Conservation (phyloP, 345 rosid genomes). For the Acer yangbiense region DNA sequence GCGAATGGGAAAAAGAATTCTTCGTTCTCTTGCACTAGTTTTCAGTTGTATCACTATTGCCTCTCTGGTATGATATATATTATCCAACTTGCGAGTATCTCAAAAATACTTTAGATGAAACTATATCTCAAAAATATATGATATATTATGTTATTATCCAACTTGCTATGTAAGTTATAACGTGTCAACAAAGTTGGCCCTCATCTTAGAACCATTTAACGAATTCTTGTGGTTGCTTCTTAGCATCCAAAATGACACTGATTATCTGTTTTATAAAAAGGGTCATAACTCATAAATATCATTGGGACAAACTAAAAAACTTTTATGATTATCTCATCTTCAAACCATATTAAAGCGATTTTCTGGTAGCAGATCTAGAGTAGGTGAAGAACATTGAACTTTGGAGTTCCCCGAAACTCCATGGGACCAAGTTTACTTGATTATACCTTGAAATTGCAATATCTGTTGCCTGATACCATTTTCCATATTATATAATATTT, state of each 20-base stretch:
- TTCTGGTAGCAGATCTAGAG: not conserved
- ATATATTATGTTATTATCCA: not conserved
- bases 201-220: not conserved
- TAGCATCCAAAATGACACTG: not conserved
- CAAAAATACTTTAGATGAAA: not conserved
- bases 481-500: not conserved
- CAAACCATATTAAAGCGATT: not conserved
- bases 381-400: not conserved
- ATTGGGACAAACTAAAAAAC: not conserved
- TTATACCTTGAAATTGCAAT: not conserved
- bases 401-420: not conserved
- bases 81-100: conserved; percentile 5
- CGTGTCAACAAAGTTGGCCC: not conserved
- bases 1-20: conserved; percentile 83
- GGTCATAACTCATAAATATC: not conserved
- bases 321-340: not conserved
- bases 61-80: conserved; percentile 68
- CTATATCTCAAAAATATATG: conserved; percentile 30
- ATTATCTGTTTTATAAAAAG: not conserved
- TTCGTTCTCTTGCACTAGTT: conserved; percentile 85
- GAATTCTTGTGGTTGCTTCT: not conserved
- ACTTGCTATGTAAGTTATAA: conserved; percentile 3
- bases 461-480: not conserved
- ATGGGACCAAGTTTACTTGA: not conserved
- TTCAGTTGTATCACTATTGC: conserved; percentile 79